Conservation (phyloP, 73 alveolate species). For the Breviolum minutum region DNA sequence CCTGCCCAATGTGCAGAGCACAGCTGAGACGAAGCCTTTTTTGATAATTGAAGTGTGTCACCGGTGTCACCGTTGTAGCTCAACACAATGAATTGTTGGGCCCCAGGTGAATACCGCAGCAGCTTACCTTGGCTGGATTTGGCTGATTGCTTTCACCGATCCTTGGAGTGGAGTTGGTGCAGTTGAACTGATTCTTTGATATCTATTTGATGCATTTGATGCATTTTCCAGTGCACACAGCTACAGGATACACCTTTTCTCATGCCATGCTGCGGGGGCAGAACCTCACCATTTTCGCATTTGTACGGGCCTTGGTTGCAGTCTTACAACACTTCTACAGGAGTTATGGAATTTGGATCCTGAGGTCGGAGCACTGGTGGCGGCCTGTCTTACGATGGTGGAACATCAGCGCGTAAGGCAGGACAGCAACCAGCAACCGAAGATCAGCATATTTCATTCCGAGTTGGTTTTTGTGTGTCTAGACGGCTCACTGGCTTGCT, state of each 20-base stretch:
- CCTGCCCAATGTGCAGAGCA: conserved; percentile 28
- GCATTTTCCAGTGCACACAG: not conserved
- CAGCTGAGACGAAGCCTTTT: not conserved
- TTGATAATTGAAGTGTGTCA: not conserved
- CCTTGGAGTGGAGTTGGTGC: not conserved
- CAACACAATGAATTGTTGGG: no score
- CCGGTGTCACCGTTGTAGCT: not conserved
- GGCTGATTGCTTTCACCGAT: conserved; percentile 84
- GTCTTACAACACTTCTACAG: not conserved
- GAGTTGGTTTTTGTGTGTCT: not conserved
- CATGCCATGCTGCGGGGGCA: conserved; percentile 94
- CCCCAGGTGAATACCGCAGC: conserved; percentile 47
- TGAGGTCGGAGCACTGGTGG: conserved; percentile 58
- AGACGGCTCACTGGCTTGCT: conserved; percentile 34
- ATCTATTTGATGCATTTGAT: not conserved
- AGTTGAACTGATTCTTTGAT: no score
- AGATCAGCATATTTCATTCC: not conserved
- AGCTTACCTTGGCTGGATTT: conserved; percentile 60
- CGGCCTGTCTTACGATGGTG: conserved; percentile 76
- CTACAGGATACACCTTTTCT: conserved; percentile 69
- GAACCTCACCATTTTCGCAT: conserved; percentile 75
- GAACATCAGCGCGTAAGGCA: conserved; percentile 92
- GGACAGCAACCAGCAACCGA: not conserved
- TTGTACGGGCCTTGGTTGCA: conserved; percentile 13
- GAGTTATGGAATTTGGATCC: not conserved